Evolutionary conservation across 2,329 filamentous ascomycete species (phyloP).

Genomic region (Calonectria ilicicola): DNA sequence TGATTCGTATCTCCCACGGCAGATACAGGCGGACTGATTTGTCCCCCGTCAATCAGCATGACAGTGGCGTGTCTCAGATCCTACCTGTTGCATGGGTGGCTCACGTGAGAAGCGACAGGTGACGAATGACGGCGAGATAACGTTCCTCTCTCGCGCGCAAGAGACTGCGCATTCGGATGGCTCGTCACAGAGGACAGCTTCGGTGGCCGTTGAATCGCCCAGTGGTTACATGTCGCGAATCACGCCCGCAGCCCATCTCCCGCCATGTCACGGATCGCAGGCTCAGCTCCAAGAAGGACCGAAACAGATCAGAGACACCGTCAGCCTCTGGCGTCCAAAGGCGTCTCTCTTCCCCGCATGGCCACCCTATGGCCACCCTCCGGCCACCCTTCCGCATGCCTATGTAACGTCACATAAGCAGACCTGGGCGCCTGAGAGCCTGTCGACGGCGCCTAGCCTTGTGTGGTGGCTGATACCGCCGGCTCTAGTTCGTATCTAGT

Average conservation of each 20-base stretch:
- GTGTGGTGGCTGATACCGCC: not conserved
- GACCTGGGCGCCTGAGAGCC: not conserved
- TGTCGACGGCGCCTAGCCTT: not conserved
- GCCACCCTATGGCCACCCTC: not conserved
- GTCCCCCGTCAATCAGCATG: not conserved
- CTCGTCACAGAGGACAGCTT: not conserved
- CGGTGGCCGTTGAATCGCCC: not conserved
- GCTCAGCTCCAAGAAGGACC: not conserved
- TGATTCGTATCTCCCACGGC: not conserved
- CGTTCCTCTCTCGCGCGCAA: not conserved
- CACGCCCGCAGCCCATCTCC: not conserved
- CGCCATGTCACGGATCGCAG: not conserved
- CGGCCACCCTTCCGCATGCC: slow-evolving; percentile 2
- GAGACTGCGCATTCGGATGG: not conserved
- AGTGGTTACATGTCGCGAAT: not conserved
- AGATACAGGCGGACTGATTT: not conserved
- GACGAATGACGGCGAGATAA: not conserved
- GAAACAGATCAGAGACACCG: not conserved
- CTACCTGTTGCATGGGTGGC: not conserved
- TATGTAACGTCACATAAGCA: slow-evolving; percentile 10
- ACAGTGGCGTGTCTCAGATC: not conserved
- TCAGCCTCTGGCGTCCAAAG: not conserved
- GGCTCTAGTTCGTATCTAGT: not conserved
- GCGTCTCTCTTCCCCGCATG: not conserved
- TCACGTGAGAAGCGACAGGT: not conserved